Percentiles rank a stretch among this genome's conserved stretches.
Evolutionary conservation across 495 filamentous ascomycete genomes (phyloP).

Genomic region (Opeltia flavorubescens): DNA sequence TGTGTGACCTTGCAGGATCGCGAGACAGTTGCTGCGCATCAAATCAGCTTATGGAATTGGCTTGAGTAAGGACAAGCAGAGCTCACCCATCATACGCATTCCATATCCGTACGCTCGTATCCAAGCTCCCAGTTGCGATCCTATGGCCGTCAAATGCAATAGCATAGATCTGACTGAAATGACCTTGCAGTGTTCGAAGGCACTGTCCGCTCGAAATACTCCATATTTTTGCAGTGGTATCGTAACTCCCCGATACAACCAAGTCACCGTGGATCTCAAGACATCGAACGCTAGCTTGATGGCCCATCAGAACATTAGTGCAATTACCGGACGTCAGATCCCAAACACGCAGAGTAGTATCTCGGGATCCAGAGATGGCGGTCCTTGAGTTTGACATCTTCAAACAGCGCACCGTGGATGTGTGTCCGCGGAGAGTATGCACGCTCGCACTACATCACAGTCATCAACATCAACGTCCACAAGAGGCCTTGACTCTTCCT

Average conservation of each 20-base stretch:
- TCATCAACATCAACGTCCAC: background rate
- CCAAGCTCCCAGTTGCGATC: conserved; percentile 92
- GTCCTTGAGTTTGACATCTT: conserved; percentile 93
- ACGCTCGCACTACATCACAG: conserved; percentile 41
- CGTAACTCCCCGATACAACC: conserved; percentile 92
- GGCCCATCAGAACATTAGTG: conserved; percentile 82
- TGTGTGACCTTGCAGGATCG: conserved; percentile 93
- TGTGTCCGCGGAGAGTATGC: conserved; percentile 85
- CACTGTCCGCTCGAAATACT: conserved; percentile 89
- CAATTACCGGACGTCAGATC: conserved; percentile 78
- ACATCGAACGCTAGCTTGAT: conserved; percentile 93
- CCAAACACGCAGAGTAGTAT: conserved; percentile 91
- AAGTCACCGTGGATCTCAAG: conserved; percentile 91
- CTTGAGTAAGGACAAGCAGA: background rate
- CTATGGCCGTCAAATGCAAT: conserved; percentile 89
- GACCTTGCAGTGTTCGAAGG: conserved; percentile 75
- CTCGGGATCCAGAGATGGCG: conserved; percentile 89
- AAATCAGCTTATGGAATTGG: background rate
- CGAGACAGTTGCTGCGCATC: conserved; percentile 52
- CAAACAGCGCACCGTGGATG: conserved; percentile 87
- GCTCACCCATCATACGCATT: conserved; percentile 76
- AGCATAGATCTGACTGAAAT: conserved; percentile 98
- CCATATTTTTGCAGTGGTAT: conserved; percentile 94
- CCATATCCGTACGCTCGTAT: conserved; percentile 96
- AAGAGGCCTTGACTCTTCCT: background rate